A percentile compares a stretch with the other conserved stretches of the same genome.
phyloP scores from a whole-genome alignment of 2,329 filamentous ascomycete species.

The Zymoseptoria ardabiliae region DNA sequence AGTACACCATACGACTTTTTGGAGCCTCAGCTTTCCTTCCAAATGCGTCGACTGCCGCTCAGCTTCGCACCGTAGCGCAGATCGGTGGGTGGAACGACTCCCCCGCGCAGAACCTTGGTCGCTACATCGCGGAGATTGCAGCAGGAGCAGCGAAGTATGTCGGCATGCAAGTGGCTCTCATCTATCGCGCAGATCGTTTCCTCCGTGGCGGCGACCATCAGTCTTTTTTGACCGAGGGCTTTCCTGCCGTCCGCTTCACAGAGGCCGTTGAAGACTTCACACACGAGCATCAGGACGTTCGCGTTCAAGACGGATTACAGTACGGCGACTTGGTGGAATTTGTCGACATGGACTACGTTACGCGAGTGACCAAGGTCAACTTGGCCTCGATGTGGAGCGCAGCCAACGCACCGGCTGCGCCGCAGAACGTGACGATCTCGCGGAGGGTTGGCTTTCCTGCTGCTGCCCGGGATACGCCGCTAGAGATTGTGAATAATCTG shows the following conservation, averaged over 20 bases:
- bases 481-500: conserved; percentile 35
- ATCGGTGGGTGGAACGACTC: conserved; percentile 50
- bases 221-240: conserved; percentile 50
- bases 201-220: conserved; percentile 51
- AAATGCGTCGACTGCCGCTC: conserved; percentile 35
- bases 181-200: conserved; percentile 52
- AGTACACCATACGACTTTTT: conserved; percentile 49
- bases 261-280: conserved; percentile 52
- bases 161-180: conserved; percentile 49
- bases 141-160: conserved; percentile 45
- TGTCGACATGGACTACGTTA: conserved; percentile 50
- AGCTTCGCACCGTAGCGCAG: conserved; percentile 34
- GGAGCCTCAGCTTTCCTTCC: conserved; percentile 39
- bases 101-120: conserved; percentile 48
- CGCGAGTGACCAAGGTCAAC: conserved; percentile 49
- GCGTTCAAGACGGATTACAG: conserved; percentile 43
- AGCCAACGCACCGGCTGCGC: conserved; percentile 45
- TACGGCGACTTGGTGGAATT: conserved; percentile 52
- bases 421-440: conserved; percentile 42
- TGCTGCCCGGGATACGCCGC: conserved; percentile 15
- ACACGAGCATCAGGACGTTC: conserved; percentile 52
- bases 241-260: conserved; percentile 49
- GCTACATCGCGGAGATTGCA: conserved; percentile 49
- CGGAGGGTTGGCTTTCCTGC: conserved; percentile 22
- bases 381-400: conserved; percentile 49